Percentiles rank a stretch among this genome's conserved stretches.
Evolutionary conservation across 192 early-diverging fungal species (phyloP).

Genomic region (Polychytrium aggregatum): DNA sequence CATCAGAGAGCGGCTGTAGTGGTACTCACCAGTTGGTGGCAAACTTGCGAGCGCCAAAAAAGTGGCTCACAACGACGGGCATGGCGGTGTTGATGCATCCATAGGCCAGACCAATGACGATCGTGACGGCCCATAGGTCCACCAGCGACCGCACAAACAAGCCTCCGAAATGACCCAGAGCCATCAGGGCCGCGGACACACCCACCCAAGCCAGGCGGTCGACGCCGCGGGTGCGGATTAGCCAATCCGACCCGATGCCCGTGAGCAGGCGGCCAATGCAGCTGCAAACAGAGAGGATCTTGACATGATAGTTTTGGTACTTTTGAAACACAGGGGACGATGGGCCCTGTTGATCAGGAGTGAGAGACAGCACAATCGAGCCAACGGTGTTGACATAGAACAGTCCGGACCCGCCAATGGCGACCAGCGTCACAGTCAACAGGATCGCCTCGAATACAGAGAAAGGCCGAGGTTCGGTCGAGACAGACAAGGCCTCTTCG

Average conservation of each 20-base stretch:
- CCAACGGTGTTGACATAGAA: slow-evolving; percentile 38
- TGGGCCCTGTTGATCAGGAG: not conserved
- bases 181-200: not conserved
- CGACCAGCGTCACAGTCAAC: too few relatives aligned
- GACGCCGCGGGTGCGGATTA: slow-evolving; percentile 2
- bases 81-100: slow-evolving; percentile 17
- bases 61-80: slow-evolving; percentile 23
- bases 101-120: slow-evolving; percentile 19
- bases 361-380: slow-evolving; percentile 16
- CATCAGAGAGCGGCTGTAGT: slow-evolving; percentile 3
- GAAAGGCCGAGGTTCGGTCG: too few relatives aligned
- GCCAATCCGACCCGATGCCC: slow-evolving; percentile 18
- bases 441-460: too few relatives aligned
- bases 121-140: too few relatives aligned
- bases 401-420: slow-evolving; percentile 23
- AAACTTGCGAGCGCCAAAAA: slow-evolving; percentile 22
- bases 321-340: not conserved
- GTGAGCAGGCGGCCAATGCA: slow-evolving; percentile 22
- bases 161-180: too few relatives aligned
- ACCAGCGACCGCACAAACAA: not conserved
- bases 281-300: slow-evolving; percentile 21
- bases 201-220: not conserved
- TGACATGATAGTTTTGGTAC: slow-evolving; percentile 19
- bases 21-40: slow-evolving; percentile 25
- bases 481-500: too few relatives aligned